Evolutionary conservation across 371 early-diverging fungal species (phyloP).

Genomic region (Mortierella sp.): DNA sequence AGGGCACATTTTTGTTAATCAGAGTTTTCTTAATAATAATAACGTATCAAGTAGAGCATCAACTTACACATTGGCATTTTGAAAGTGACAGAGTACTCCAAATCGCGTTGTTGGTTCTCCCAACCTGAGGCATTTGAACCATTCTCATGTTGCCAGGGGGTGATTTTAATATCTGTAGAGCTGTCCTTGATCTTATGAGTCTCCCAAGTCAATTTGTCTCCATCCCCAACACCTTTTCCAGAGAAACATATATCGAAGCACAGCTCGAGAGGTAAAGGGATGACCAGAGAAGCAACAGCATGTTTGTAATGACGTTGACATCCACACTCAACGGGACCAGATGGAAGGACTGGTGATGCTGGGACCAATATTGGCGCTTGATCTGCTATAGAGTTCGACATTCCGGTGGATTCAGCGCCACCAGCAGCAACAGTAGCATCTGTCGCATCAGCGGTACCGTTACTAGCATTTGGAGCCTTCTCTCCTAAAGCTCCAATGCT

Average conservation of each 20-base stretch:
- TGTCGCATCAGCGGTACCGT: background rate
- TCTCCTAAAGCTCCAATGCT: constrained; percentile 7
- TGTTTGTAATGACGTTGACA: constrained; percentile 45
- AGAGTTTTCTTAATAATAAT: no score
- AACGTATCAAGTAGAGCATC: background rate
- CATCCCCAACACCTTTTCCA: constrained; percentile 28
- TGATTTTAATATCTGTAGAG: constrained; percentile 36
- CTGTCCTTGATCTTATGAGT: constrained; percentile 42
- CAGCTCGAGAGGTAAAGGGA: constrained; percentile 32
- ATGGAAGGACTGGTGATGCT: constrained; percentile 7
- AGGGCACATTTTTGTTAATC: background rate
- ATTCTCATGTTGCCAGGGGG: constrained; percentile 18
- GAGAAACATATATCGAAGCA: constrained; percentile 50
- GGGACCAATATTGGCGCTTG: background rate
- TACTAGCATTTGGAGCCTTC: background rate
- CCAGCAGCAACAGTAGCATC: background rate
- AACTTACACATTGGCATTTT: constrained; percentile 53
- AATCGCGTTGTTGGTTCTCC: constrained; percentile 24
- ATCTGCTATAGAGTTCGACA: background rate
- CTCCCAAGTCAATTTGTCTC: constrained; percentile 27
- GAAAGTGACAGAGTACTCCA: constrained; percentile 47
- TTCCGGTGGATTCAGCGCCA: background rate
- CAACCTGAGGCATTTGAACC: constrained; percentile 2
- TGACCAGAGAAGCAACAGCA: constrained; percentile 18
- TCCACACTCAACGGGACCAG: constrained; percentile 23